phyloP scores from a whole-genome alignment of 371 early-diverging fungal genomes.

The Pancytospora philotis region DNA sequence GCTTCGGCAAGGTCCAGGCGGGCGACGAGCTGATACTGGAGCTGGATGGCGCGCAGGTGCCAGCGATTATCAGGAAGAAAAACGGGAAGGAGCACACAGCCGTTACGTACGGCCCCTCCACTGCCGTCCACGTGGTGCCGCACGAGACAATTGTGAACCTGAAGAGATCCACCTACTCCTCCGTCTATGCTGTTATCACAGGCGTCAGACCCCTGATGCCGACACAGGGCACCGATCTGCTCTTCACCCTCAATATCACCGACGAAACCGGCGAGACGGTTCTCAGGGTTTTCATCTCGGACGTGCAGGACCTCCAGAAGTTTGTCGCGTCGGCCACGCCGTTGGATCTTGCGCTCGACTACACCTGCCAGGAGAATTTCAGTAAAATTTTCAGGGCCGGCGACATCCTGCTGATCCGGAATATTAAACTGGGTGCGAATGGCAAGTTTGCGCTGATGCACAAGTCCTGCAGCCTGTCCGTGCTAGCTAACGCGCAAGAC shows the following conservation, averaged over 20 bases:
- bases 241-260: conserved; percentile 7
- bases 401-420: conserved; percentile 1
- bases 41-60: no score
- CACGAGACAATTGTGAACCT: neutral
- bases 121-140: neutral
- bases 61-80: no score
- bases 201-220: neutral
- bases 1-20: no score
- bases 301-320: neutral
- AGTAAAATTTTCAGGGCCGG: neutral
- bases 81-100: no score
- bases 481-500: neutral
- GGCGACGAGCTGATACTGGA: no score
- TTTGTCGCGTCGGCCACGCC: neutral
- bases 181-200: neutral
- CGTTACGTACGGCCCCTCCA: neutral
- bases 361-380: neutral
- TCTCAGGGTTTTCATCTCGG: conserved; percentile 17
- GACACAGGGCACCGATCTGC: conserved; percentile 22
- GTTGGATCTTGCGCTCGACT: neutral
- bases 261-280: conserved; percentile 9
- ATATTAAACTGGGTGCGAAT: neutral
- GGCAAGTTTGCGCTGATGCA: neutral
- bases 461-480: neutral
- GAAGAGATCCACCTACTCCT: neutral